Percentiles rank a stretch among this genome's conserved stretches.
Conservation (phyloP, 306 rosid species). For the Neltuma alba region DNA sequence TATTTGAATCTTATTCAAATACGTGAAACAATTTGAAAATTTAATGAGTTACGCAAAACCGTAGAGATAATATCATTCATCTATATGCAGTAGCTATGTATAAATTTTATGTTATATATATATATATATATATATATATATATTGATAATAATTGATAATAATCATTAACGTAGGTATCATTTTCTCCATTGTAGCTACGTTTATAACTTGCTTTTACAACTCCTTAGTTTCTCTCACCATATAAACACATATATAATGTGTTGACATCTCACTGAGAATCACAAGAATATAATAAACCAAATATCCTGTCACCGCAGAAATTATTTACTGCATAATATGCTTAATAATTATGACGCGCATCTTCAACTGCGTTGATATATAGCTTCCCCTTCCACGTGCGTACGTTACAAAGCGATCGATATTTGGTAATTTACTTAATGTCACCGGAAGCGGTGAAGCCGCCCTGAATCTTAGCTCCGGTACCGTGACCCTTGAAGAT, state of each 20-base stretch:
- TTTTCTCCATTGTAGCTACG: too few species aligned
- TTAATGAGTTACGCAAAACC: too few species aligned
- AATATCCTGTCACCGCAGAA: neutral
- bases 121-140: too few species aligned
- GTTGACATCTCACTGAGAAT: neutral
- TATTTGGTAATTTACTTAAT: neutral
- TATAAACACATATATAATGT: neutral
- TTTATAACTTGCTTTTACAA: too few species aligned
- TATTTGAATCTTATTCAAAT: too few species aligned
- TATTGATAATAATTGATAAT: too few species aligned
- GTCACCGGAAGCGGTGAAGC: constrained; percentile 5
- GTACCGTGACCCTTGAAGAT: constrained; percentile 12
- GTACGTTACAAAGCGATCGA: neutral
- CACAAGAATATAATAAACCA: neutral
- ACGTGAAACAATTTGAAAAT: too few species aligned
- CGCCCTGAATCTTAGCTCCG: constrained; percentile 16
- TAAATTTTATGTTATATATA: too few species aligned
- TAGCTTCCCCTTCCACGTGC: neutral
- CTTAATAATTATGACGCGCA: neutral
- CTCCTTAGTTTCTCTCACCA: too few species aligned
- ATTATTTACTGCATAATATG: neutral
- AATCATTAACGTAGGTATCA: too few species aligned
- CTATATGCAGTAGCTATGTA: too few species aligned
- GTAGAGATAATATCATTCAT: too few species aligned
- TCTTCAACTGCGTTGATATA: neutral